phyloP scores from a whole-genome alignment of 148 eudicot species.

The Amaranthus cruentus region DNA sequence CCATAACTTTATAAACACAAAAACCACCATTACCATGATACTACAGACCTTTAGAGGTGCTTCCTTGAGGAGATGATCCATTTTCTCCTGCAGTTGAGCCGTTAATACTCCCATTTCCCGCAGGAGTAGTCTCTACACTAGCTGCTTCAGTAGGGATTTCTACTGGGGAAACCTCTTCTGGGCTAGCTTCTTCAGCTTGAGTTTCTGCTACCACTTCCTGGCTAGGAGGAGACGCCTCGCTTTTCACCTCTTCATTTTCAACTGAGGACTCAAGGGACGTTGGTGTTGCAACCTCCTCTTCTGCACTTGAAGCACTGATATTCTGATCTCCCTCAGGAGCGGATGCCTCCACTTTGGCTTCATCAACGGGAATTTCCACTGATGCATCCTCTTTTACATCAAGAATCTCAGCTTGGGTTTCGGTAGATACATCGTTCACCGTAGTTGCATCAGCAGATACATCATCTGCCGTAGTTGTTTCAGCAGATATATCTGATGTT shows the following conservation, averaged over 20 bases:
- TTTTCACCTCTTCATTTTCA: conserved; percentile 8
- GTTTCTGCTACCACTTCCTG: conserved; percentile 20
- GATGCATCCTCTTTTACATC: conserved; percentile 7
- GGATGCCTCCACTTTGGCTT: conserved; percentile 20
- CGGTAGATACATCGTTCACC: background rate
- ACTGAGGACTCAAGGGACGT: background rate
- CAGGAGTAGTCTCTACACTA: conserved; percentile 22
- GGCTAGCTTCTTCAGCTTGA: conserved; percentile 18
- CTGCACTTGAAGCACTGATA: conserved; percentile 17
- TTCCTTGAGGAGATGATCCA: conserved; percentile 26
- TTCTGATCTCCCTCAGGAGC: conserved; percentile 17
- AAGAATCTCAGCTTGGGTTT: conserved; percentile 8
- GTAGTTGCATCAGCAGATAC: too few species aligned
- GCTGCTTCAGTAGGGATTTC: conserved; percentile 18
- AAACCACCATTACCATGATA: background rate
- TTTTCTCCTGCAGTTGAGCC: conserved; percentile 23
- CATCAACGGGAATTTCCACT: conserved; percentile 5
- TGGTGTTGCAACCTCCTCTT: background rate
- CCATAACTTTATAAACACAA: conserved; percentile 3
- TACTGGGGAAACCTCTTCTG: conserved; percentile 17
- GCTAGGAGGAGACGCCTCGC: conserved; percentile 17
- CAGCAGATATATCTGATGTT: too few species aligned
- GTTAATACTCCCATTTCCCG: conserved; percentile 18
- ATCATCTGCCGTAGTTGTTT: too few species aligned
- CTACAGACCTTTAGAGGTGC: conserved; percentile 28